Base-by-base conservation (phyloP, 306 rosid species). In the Malus domestica region DNA sequence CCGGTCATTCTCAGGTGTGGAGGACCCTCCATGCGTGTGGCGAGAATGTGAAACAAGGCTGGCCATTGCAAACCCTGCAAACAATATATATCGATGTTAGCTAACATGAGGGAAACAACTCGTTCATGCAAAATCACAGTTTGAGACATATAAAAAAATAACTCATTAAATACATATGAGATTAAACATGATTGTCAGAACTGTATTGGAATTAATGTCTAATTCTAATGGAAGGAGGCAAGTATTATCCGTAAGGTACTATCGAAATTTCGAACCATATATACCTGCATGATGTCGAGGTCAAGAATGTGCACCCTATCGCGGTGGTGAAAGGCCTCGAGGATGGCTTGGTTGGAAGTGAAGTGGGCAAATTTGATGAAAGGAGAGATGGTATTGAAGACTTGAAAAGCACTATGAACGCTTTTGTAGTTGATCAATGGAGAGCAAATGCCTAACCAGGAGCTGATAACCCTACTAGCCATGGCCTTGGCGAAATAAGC, bases 21-120 rank as follows among this genome's bases (percentile, higher is more conserved):
- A 0, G 87, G 85, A 2, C 97, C 96, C 67, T 90, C 96, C 70
- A 79, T 77, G 32, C 93, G 76, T 5, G 86, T 88, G 74, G 97
- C 90, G 1, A 94, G 81, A 72, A 88, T 87, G 84, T 92, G 97
- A 61, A 94, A 83, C 30, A 94, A 84, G 15, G 97, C 91, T 0
- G 98, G 97, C 98, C 98, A 94, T 82, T 91, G 98, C 25, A 94
- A 82, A 1, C 94, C 96, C 64, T 92, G n/a, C 60, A 6, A 3
- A 32, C 44, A 44, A 62, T 19, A 3, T 29, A 29, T 19, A 20
- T 60, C 4, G 10, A 25, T 25, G 69, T 73, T 18, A 25, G 33
- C 14, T 3, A 3, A 8, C 12, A 57, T 1, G 62, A 57, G 12
- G 23, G 10, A 57, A 9, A 9, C 10, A 57, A 10, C 55, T 51